phyloP scores from a whole-genome alignment of 495 filamentous ascomycete species.

The Aspergillus hancockii region DNA sequence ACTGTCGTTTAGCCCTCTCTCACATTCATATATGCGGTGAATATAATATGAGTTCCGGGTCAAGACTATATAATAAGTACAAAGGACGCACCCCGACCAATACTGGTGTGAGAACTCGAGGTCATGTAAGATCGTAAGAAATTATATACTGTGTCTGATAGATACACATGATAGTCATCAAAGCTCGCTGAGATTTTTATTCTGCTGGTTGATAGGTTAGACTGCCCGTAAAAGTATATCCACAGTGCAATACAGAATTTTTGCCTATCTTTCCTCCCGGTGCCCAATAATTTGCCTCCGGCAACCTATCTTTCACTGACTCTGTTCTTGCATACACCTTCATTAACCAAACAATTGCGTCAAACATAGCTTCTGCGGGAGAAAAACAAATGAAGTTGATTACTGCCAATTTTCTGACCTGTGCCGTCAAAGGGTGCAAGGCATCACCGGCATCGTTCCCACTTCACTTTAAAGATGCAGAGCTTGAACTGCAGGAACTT shows the following conservation, averaged over 20 bases:
- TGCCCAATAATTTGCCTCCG: not conserved
- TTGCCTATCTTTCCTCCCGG: not conserved
- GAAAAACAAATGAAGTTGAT: conserved; percentile 73
- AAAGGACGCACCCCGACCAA: no score
- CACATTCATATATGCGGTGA: not conserved
- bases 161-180: no score
- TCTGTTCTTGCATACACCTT: not conserved
- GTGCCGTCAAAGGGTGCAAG: conserved; percentile 93
- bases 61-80: no score
- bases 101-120: no score
- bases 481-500: conserved; percentile 78
- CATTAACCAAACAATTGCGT: not conserved
- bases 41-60: no score
- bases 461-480: conserved; percentile 86
- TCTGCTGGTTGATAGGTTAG: not conserved
- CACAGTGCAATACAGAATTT: not conserved
- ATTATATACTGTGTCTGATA: no score
- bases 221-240: not conserved
- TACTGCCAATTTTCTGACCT: conserved; percentile 95
- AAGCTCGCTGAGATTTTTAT: not conserved
- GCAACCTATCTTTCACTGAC: not conserved
- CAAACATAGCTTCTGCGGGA: not conserved
- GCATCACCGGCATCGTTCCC: conserved; percentile 74
- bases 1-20: not conserved
- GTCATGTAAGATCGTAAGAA: no score